These are phyloP conservation scores for Chalciporus chontae DNA, from an alignment of 768 basidiomycete species.

Conservation along the genomic window DNA sequence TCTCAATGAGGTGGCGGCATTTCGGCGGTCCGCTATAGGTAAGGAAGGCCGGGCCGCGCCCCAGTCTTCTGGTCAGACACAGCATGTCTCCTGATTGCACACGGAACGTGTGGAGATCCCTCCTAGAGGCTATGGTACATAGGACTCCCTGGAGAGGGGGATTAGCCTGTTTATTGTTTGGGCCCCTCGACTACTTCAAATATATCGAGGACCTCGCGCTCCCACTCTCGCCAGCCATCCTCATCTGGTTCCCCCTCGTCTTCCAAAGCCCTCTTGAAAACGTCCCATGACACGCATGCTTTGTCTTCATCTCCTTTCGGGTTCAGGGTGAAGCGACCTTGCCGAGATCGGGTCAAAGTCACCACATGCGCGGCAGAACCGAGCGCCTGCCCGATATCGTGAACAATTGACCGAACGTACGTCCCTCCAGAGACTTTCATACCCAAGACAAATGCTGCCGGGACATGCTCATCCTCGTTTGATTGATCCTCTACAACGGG, in stretches of 20 bases:
- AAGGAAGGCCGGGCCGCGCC: no score
- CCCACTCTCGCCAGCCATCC: constrained; percentile 78
- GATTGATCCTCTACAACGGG: constrained; percentile 33
- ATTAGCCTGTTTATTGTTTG: constrained; percentile 10
- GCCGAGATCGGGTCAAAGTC: constrained; percentile 81
- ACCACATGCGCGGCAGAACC: constrained; percentile 93
- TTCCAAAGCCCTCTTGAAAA: constrained; percentile 59
- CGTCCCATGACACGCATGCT: constrained; percentile 70
- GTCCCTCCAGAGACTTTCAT: constrained; percentile 97
- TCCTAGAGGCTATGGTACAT: no score
- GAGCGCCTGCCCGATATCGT: constrained; percentile 83
- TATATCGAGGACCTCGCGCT: constrained; percentile 68
- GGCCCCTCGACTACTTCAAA: constrained; percentile 52
- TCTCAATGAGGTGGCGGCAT: neutral
- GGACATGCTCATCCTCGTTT: constrained; percentile 38
- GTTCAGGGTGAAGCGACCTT: constrained; percentile 71
- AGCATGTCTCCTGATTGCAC: no score
- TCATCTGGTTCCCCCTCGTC: constrained; percentile 53
- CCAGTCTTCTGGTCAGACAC: no score
- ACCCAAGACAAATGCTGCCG: constrained; percentile 78
- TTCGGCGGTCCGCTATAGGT: no score
- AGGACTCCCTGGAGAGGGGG: neutral
- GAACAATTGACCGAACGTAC: constrained; percentile 93
- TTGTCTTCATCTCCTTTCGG: constrained; percentile 50
- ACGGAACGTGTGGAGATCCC: no score